Evolutionary conservation across 306 rosid species (phyloP).

Genomic region (Castanea sativa): DNA sequence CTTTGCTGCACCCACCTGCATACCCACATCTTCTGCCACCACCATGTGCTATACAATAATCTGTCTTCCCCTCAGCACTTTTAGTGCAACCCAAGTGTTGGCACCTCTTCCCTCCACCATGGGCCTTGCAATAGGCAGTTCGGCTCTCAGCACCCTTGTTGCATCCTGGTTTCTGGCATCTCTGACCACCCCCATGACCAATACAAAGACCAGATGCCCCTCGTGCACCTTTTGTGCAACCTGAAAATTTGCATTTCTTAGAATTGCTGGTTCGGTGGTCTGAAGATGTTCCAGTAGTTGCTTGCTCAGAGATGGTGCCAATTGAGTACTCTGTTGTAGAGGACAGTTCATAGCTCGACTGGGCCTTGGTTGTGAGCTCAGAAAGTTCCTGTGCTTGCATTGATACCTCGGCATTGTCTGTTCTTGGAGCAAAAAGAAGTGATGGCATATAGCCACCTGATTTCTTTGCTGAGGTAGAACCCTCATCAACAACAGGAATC

Average conservation of each 20-base stretch:
- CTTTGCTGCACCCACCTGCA: conserved; percentile 74
- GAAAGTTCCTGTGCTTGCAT: conserved; percentile 39
- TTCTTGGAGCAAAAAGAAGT: conserved; percentile 85
- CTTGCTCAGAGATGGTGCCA: conserved; percentile 47
- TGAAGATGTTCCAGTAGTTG: conserved; percentile 41
- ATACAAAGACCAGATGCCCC: conserved; percentile 98
- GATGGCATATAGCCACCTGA: conserved; percentile 96
- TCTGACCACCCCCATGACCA: conserved; percentile 99
- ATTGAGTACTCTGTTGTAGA: conserved; percentile 46
- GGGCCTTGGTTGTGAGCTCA: conserved; percentile 38
- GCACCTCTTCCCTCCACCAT: conserved; percentile 98
- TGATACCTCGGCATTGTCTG: conserved; percentile 35
- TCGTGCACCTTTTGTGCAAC: conserved; percentile 86
- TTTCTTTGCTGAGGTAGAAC: conserved; percentile 87
- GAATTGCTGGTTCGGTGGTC: conserved; percentile 52
- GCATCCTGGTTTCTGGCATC: conserved; percentile 97
- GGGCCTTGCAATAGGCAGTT: conserved; percentile 96
- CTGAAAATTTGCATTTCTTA: conserved; percentile 68
- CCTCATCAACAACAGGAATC: conserved; percentile 81
- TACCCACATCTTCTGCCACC: conserved; percentile 88
- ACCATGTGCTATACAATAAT: conserved; percentile 93
- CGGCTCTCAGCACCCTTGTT: conserved; percentile 98
- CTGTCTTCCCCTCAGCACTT: conserved; percentile 99
- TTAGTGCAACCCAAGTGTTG: conserved; percentile 88
- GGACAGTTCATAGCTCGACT: conserved; percentile 46